A percentile compares a stretch with the other conserved stretches of the same genome.
Evolutionary conservation across 768 basidiomycete genomes (phyloP).

Genomic region (Mycena crocata): DNA sequence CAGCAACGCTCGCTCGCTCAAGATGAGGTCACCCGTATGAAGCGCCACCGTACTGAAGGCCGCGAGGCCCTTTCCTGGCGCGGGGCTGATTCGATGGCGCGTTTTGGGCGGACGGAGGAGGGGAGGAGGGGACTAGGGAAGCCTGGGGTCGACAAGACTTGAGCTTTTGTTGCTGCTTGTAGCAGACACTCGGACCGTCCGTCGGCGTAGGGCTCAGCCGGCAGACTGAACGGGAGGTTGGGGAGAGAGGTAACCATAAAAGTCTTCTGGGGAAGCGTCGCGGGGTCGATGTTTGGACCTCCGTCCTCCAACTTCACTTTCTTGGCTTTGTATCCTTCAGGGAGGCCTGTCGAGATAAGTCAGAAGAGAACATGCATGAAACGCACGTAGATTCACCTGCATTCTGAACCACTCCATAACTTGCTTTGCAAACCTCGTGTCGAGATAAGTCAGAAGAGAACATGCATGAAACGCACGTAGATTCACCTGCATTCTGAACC

Average conservation of each 20-base stretch:
- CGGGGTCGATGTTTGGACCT: background rate
- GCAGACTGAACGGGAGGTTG: background rate
- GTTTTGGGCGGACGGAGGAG: background rate
- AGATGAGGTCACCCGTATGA: conserved; percentile 45
- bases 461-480: background rate
- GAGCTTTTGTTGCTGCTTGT: background rate
- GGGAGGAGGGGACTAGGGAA: background rate
- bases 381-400: background rate
- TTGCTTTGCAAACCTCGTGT: background rate
- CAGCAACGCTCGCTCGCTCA: conserved; percentile 51
- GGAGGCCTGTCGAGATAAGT: background rate
- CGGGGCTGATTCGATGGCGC: background rate
- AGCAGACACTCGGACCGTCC: background rate
- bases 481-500: background rate
- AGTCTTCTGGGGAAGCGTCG: background rate
- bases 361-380: background rate
- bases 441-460: background rate
- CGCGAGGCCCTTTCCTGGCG: conserved; percentile 38
- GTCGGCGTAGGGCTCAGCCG: background rate
- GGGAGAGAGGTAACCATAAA: background rate
- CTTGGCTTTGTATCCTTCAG: background rate
- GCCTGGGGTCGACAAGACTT: background rate
- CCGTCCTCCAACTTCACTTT: background rate
- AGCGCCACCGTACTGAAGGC: conserved; percentile 45
- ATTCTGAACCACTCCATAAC: background rate